Conservation (phyloP, 2,329 filamentous ascomycete species). For the Leptographium procerum region DNA sequence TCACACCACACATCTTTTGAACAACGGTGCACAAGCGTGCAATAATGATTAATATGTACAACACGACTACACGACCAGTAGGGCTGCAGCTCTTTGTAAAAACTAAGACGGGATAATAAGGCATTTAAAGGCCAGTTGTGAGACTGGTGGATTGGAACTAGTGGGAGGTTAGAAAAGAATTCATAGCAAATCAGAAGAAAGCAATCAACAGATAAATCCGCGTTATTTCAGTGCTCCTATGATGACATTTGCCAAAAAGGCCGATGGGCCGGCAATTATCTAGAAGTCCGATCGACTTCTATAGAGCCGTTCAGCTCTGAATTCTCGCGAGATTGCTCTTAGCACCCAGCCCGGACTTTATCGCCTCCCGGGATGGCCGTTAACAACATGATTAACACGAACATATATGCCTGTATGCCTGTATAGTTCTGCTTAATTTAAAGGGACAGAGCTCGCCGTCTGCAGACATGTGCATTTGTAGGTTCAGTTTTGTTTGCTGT, state of each 20-base stretch:
- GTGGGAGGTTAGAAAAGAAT: no score
- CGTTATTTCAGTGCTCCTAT: no score
- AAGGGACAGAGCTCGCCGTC: not conserved
- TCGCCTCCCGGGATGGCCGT: not conserved
- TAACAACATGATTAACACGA: not conserved
- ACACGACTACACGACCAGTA: not conserved
- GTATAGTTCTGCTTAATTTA: no score
- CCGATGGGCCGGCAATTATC: not conserved
- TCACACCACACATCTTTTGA: not conserved
- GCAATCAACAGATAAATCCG: no score
- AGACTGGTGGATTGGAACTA: no score
- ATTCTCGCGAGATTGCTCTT: not conserved
- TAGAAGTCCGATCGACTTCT: not conserved
- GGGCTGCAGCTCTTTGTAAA: not conserved
- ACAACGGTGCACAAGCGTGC: not conserved
- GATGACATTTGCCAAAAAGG: no score
- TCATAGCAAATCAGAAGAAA: not conserved
- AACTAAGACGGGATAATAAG: not conserved
- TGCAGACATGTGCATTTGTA: not conserved
- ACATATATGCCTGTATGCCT: not conserved
- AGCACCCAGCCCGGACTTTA: not conserved
- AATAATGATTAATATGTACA: conserved; percentile 2
- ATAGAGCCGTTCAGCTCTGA: not conserved
- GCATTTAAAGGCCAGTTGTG: not conserved
- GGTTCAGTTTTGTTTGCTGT: not conserved